A percentile compares a stretch with the other conserved stretches of the same genome.
Evolutionary conservation across 768 basidiomycete genomes (phyloP).

Genomic region (Nidularia sp.): DNA sequence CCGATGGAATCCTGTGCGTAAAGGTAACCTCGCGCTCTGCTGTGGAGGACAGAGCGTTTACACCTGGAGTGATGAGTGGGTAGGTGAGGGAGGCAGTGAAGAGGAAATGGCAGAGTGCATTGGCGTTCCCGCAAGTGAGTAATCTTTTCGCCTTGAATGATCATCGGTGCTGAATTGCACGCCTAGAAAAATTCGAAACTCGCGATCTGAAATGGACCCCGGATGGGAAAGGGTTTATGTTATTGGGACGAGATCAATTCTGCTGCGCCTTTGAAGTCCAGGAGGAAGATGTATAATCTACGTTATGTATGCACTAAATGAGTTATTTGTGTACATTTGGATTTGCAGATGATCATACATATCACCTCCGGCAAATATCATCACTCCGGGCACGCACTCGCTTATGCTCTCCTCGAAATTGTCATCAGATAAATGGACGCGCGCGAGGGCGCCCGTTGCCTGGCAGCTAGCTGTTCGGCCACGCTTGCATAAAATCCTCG

Average conservation of each 20-base stretch:
- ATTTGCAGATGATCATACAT: too few relatives aligned
- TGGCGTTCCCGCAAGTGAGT: slow-evolving; percentile 82
- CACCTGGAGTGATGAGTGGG: slow-evolving; percentile 84
- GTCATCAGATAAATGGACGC: too few relatives aligned
- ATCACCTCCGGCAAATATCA: too few relatives aligned
- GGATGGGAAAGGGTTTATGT: slow-evolving; percentile 76
- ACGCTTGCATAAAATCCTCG: too few relatives aligned
- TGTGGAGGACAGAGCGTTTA: slow-evolving; percentile 67
- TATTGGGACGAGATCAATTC: slow-evolving; percentile 76
- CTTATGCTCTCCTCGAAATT: too few relatives aligned
- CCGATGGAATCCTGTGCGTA: slow-evolving; percentile 83
- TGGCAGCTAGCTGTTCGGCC: too few relatives aligned
- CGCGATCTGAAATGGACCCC: slow-evolving; percentile 76
- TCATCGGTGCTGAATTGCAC: slow-evolving; percentile 5
- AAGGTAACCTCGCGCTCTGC: slow-evolving; percentile 63
- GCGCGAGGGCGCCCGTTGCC: too few relatives aligned
- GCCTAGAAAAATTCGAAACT: slow-evolving; percentile 64
- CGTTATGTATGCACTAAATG: neutral
- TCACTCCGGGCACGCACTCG: too few relatives aligned
- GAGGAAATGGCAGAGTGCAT: slow-evolving; percentile 90
- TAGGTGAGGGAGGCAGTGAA: slow-evolving; percentile 47
- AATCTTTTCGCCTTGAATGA: slow-evolving; percentile 6
- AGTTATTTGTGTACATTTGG: too few relatives aligned
- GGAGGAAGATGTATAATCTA: slow-evolving; percentile 23
- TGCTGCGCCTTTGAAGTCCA: slow-evolving; percentile 85